Conservation (phyloP, 1,284 basidiomycete species). For the Cryptococcus sp. region DNA sequence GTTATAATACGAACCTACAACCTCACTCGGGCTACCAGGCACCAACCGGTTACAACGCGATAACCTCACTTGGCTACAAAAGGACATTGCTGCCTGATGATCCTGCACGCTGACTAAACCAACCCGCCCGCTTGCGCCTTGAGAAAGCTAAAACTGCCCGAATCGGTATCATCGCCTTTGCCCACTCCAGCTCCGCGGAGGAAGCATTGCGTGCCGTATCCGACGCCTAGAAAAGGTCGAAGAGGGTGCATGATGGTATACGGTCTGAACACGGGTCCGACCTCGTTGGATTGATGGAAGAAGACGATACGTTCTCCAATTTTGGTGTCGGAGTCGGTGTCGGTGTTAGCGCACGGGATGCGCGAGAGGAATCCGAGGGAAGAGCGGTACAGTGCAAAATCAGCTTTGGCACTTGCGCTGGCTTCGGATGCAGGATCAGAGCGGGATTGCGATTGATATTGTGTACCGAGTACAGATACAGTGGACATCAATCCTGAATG, state of each 20-base stretch:
- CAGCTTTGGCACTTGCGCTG: constrained; percentile 6
- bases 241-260: constrained; percentile 40
- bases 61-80: too few species aligned
- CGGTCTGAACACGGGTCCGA: constrained; percentile 10
- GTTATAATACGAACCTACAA: too few species aligned
- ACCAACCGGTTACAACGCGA: too few species aligned
- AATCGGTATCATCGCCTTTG: constrained; percentile 39
- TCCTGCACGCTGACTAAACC: neutral
- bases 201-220: constrained; percentile 27
- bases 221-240: constrained; percentile 34
- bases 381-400: constrained; percentile 28
- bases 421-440: neutral
- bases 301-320: constrained; percentile 21
- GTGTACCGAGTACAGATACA: constrained; percentile 15
- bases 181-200: constrained; percentile 35
- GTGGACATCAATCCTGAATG: constrained; percentile 43
- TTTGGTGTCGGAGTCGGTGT: too few species aligned
- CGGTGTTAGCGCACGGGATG: constrained; percentile 12
- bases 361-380: constrained; percentile 6
- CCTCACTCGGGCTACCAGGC: too few species aligned
- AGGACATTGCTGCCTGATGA: too few species aligned
- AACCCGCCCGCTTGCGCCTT: constrained; percentile 23
- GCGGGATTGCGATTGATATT: neutral
- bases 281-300: constrained; percentile 4
- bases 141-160: constrained; percentile 38